Percentiles rank a stretch among this genome's conserved stretches.
Evolutionary conservation across 139 green algal species (phyloP).

Genomic region (Chlorella vulgaris): DNA sequence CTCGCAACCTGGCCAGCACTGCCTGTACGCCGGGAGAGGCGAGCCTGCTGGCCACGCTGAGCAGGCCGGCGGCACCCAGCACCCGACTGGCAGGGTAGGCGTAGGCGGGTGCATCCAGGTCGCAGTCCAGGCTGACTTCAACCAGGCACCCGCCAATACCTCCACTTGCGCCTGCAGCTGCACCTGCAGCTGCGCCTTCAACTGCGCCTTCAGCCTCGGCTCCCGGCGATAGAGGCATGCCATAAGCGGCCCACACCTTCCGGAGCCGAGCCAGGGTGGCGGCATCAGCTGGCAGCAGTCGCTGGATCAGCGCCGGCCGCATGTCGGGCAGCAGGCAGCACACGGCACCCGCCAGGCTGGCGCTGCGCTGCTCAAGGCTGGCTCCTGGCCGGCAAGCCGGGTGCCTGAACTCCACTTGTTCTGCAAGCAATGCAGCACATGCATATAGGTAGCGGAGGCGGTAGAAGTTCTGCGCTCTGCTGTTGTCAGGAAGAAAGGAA

Average conservation of each 20-base stretch:
- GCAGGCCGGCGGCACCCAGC: constrained; percentile 21
- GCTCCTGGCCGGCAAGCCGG: background rate
- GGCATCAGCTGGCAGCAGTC: background rate
- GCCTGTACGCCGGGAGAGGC: constrained; percentile 3
- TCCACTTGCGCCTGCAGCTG: background rate
- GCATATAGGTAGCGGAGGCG: too few species aligned
- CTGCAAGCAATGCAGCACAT: background rate
- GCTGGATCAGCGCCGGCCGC: background rate
- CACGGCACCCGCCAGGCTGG: background rate
- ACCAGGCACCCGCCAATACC: too few species aligned
- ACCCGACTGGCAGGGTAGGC: constrained; percentile 19
- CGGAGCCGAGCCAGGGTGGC: constrained; percentile 1
- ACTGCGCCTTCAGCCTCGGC: too few species aligned
- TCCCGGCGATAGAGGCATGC: constrained; percentile 29
- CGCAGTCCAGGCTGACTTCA: constrained; percentile 29
- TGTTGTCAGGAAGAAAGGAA: too few species aligned
- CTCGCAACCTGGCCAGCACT: constrained; percentile 18
- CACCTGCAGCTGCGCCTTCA: too few species aligned
- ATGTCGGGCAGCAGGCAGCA: constrained; percentile 17
- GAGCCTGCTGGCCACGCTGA: background rate
- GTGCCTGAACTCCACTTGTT: constrained; percentile 33
- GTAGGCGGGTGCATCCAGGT: constrained; percentile 31
- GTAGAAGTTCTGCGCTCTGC: too few species aligned
- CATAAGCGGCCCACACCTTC: constrained; percentile 11
- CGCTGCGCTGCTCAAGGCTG: background rate